Conservation (phyloP, 768 basidiomycete genomes). For the Termitomyces sp. region DNA sequence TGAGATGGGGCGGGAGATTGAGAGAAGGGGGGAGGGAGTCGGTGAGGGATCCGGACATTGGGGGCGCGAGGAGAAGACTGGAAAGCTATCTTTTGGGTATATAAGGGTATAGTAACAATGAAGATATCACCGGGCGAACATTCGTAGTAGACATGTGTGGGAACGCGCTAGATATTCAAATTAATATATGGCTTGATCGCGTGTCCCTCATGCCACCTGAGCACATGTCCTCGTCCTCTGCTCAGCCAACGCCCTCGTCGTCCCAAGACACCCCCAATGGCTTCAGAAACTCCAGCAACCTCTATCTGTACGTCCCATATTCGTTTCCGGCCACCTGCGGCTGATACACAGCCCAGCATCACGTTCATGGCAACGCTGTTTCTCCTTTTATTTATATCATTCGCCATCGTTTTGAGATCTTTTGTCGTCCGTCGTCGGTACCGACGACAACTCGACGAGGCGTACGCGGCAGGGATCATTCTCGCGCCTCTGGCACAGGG, state of each 20-base stretch:
- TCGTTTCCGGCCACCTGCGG: not conserved
- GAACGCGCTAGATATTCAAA: not conserved
- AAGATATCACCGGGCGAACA: not conserved
- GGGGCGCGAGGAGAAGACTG: slow-evolving; percentile 11
- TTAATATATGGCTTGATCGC: not conserved
- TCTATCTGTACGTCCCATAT: slow-evolving; percentile 36
- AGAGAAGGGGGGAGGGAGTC: slow-evolving; percentile 58
- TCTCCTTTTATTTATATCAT: slow-evolving; percentile 62
- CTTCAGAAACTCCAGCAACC: slow-evolving; percentile 29
- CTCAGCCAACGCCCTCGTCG: slow-evolving; percentile 12
- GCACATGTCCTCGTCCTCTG: slow-evolving; percentile 17
- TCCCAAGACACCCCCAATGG: slow-evolving; percentile 2
- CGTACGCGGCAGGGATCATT: slow-evolving; percentile 47
- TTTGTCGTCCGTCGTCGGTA: slow-evolving; percentile 57
- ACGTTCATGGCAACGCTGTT: slow-evolving; percentile 73
- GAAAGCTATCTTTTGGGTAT: not conserved
- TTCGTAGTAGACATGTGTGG: not conserved
- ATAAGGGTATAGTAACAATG: not conserved
- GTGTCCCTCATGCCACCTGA: not conserved
- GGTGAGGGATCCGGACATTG: slow-evolving; percentile 25
- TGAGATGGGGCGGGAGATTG: slow-evolving; percentile 71
- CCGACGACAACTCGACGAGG: slow-evolving; percentile 48
- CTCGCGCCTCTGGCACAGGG: slow-evolving; percentile 37
- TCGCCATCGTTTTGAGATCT: slow-evolving; percentile 61
- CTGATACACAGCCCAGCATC: slow-evolving; percentile 31